Evolutionary conservation across 164 flowering plant species (phyloP).

Genomic region (Aristolochia contorta): DNA sequence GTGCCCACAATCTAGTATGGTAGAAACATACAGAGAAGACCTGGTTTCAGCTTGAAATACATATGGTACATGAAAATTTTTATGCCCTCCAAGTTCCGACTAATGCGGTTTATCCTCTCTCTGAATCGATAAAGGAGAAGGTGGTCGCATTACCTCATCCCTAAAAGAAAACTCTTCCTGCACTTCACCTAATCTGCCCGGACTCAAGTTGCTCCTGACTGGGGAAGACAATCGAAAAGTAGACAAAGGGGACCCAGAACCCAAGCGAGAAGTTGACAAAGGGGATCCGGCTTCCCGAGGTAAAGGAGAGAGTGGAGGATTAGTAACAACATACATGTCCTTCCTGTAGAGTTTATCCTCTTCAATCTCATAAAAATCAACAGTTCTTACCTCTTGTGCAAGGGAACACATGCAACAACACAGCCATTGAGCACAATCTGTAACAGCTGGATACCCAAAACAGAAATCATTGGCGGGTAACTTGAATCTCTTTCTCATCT

Average conservation of each 20-base stretch:
- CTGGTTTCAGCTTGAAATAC: too few relatives aligned
- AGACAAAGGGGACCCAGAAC: slow-evolving; percentile 14
- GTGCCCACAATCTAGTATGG: too few relatives aligned
- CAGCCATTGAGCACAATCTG: slow-evolving; percentile 84
- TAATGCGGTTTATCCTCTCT: slow-evolving; percentile 20
- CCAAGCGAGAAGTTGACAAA: too few relatives aligned
- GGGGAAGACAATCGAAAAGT: slow-evolving; percentile 18
- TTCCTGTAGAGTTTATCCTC: slow-evolving; percentile 54
- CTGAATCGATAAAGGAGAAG: slow-evolving; percentile 23
- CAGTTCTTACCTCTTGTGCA: slow-evolving; percentile 89
- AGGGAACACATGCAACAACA: slow-evolving; percentile 95
- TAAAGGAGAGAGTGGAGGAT: slow-evolving; percentile 23
- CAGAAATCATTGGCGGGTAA: slow-evolving; percentile 59
- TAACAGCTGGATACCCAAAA: slow-evolving; percentile 43
- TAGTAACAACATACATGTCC: slow-evolving; percentile 7
- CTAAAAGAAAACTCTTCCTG: slow-evolving; percentile 19
- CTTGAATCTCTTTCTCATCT: slow-evolving; percentile 84
- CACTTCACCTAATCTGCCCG: slow-evolving; percentile 13
- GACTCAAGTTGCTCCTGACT: slow-evolving; percentile 10
- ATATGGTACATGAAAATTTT: too few relatives aligned
- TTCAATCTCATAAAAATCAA: slow-evolving; percentile 63
- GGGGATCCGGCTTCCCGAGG: slow-evolving; percentile 34
- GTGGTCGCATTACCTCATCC: slow-evolving; percentile 31
- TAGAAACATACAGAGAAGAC: too few relatives aligned
- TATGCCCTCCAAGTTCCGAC: neutral